phyloP scores from a whole-genome alignment of 2,329 filamentous ascomycete species.

The Cryphonectria nitschkei region DNA sequence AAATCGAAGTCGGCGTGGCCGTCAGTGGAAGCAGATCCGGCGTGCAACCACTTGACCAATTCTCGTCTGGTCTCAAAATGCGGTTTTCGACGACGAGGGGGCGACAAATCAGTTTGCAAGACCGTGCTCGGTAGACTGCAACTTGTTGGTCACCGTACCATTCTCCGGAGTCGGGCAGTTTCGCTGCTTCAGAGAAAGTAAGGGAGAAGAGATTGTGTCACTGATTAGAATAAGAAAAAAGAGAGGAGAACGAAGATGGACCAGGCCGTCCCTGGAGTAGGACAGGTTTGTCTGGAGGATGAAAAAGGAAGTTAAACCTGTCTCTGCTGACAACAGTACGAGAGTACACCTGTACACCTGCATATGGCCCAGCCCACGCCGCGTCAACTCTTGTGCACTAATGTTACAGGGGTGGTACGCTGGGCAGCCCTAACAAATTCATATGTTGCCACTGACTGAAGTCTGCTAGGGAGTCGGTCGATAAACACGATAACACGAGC shows the following conservation, averaged over 20 bases:
- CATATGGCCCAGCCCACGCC: conserved; percentile 10
- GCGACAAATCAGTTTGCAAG: conserved; percentile 5
- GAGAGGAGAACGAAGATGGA: neutral
- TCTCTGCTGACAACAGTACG: conserved; percentile 7
- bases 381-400: conserved; percentile 13
- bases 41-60: conserved; percentile 13
- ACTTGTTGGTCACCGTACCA: conserved; percentile 16
- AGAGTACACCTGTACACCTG: conserved; percentile 8
- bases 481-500: conserved; percentile 14
- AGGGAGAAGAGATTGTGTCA: neutral
- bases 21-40: conserved; percentile 6
- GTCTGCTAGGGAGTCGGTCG: neutral
- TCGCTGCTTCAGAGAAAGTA: neutral
- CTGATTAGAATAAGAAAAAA: neutral
- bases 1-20: neutral
- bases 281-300: conserved; percentile 7
- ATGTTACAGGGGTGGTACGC: neutral
- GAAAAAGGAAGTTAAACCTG: conserved; percentile 10
- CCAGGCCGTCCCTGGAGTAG: conserved; percentile 1
- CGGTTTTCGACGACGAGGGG: neutral
- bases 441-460: too few species aligned
- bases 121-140: conserved; percentile 5
- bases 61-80: neutral
- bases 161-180: neutral
- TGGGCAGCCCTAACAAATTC: neutral